Evolutionary conservation across 2,329 filamentous ascomycete genomes (phyloP).

Genomic region (Camptophora hylomeconis): DNA sequence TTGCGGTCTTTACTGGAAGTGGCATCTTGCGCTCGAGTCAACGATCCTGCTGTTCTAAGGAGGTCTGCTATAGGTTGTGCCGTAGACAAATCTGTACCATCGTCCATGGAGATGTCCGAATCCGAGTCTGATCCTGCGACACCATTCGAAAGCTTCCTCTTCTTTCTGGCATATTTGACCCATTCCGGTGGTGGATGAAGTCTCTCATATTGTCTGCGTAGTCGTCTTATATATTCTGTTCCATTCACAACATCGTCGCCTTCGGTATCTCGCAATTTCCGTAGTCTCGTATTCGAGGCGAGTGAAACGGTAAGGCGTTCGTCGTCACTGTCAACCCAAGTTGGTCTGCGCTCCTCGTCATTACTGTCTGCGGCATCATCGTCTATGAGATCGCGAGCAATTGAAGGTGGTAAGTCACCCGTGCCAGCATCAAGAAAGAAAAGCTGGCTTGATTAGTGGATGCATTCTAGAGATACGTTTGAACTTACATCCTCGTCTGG

Average conservation of each 20-base stretch:
- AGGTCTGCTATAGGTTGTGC: constrained; percentile 67
- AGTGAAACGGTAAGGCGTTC: constrained; percentile 76
- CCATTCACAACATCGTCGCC: constrained; percentile 78
- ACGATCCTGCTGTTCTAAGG: constrained; percentile 58
- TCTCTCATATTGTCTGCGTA: constrained; percentile 63
- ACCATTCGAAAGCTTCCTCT: constrained; percentile 7
- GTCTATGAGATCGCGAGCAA: constrained; percentile 25
- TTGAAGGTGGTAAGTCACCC: constrained; percentile 22
- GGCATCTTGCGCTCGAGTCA: constrained; percentile 41
- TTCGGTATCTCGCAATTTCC: constrained; percentile 71
- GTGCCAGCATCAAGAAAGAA: constrained; percentile 69
- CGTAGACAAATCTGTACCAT: constrained; percentile 30
- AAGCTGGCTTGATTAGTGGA: constrained; percentile 32
- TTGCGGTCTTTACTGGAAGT: constrained; percentile 42
- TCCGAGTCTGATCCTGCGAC: constrained; percentile 33
- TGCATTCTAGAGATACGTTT: constrained; percentile 2
- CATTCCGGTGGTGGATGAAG: constrained; percentile 50
- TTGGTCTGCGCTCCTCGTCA: constrained; percentile 32
- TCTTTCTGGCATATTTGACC: constrained; percentile 29
- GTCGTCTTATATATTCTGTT: constrained; percentile 66
- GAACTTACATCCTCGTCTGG: constrained; percentile 57
- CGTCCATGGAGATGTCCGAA: constrained; percentile 34
- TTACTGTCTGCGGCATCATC: constrained; percentile 23
- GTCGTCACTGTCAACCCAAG: constrained; percentile 94
- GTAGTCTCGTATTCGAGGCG: constrained; percentile 57